Percentiles rank a stretch among this genome's conserved stretches.
phyloP scores from a whole-genome alignment of 331 rosid species.

The Cydonia oblonga region DNA sequence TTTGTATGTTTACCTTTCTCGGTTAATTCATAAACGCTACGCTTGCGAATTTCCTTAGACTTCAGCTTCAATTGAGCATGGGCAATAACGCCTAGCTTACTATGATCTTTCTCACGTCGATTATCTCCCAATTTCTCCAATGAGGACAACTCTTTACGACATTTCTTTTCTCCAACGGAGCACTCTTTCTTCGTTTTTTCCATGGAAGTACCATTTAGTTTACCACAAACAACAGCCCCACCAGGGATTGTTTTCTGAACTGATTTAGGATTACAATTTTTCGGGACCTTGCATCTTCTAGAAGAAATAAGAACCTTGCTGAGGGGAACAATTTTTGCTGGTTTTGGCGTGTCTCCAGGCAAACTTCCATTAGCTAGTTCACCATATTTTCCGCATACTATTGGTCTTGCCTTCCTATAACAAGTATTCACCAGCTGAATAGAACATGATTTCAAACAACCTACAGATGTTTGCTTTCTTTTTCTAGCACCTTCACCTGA shows the following conservation, averaged over 20 bases:
- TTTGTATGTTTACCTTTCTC: slow-evolving; percentile 32
- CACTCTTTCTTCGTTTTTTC: slow-evolving; percentile 10
- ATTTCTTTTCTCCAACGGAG: slow-evolving; percentile 10
- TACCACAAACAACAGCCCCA: slow-evolving; percentile 5
- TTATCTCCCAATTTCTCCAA: slow-evolving; percentile 22
- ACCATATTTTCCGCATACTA: slow-evolving; percentile 55
- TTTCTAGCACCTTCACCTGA: slow-evolving; percentile 12
- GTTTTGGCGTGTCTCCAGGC: slow-evolving; percentile 20
- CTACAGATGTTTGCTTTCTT: slow-evolving; percentile 3
- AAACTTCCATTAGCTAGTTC: slow-evolving; percentile 30
- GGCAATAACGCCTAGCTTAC: slow-evolving; percentile 8
- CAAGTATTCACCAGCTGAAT: slow-evolving; percentile 16
- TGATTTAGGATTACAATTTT: slow-evolving; percentile 12
- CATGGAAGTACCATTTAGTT: slow-evolving; percentile 13
- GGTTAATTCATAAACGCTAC: slow-evolving; percentile 52
- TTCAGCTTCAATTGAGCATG: slow-evolving; percentile 26
- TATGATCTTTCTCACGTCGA: slow-evolving; percentile 13
- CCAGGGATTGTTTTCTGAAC: slow-evolving; percentile 19
- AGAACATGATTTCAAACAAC: slow-evolving; percentile 8
- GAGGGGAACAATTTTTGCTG: slow-evolving; percentile 52
- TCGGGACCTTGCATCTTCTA: slow-evolving; percentile 27
- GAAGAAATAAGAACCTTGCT: slow-evolving; percentile 36
- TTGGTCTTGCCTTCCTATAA: slow-evolving; percentile 32
- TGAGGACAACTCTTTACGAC: background rate
- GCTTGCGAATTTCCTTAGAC: slow-evolving; percentile 37